Percentiles rank a stretch among this genome's conserved stretches.
Evolutionary conservation across 768 basidiomycete genomes (phyloP).

Genomic region (Tephrocybe rancida): DNA sequence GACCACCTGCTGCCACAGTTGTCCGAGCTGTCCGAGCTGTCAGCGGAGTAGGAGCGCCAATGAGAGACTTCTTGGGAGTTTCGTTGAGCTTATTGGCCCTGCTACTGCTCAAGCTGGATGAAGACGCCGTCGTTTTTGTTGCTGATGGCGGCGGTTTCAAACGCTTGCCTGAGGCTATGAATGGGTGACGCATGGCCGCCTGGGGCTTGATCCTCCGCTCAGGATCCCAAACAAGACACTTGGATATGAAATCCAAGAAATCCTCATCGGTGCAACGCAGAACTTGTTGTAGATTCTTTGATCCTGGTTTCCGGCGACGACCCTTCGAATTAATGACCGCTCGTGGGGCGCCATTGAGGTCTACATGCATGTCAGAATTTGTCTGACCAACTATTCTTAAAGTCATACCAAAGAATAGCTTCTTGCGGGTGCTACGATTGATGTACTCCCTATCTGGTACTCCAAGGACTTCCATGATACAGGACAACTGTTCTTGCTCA

Average conservation of each 20-base stretch:
- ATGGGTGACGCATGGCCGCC: slow-evolving; percentile 89
- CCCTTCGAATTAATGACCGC: slow-evolving; percentile 97
- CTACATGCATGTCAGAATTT: slow-evolving; percentile 40
- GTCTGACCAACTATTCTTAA: not conserved
- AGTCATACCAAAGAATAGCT: slow-evolving; percentile 87
- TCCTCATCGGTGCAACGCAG: slow-evolving; percentile 92
- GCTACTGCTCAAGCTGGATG: slow-evolving; percentile 54
- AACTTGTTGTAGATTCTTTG: slow-evolving; percentile 87
- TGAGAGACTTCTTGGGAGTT: slow-evolving; percentile 88
- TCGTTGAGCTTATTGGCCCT: slow-evolving; percentile 57
- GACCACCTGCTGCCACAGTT: slow-evolving; percentile 44
- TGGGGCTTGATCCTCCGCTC: slow-evolving; percentile 94
- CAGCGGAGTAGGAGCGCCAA: slow-evolving; percentile 86
- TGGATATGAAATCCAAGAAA: slow-evolving; percentile 95
- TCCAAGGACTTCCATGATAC: slow-evolving; percentile 99
- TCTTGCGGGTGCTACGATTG: slow-evolving; percentile 90
- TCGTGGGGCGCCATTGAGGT: slow-evolving; percentile 90
- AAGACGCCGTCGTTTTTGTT: slow-evolving; percentile 58
- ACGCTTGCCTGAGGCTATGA: slow-evolving; percentile 70
- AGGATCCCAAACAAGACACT: slow-evolving; percentile 98
- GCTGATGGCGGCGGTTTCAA: slow-evolving; percentile 48
- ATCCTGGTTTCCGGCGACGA: slow-evolving; percentile 86
- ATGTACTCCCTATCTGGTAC: slow-evolving; percentile 94
- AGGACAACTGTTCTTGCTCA: slow-evolving; percentile 96
- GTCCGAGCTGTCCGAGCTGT: slow-evolving; percentile 75